phyloP scores from a whole-genome alignment of 108 stramenopile genomes.

The Craspedostauros australis region DNA sequence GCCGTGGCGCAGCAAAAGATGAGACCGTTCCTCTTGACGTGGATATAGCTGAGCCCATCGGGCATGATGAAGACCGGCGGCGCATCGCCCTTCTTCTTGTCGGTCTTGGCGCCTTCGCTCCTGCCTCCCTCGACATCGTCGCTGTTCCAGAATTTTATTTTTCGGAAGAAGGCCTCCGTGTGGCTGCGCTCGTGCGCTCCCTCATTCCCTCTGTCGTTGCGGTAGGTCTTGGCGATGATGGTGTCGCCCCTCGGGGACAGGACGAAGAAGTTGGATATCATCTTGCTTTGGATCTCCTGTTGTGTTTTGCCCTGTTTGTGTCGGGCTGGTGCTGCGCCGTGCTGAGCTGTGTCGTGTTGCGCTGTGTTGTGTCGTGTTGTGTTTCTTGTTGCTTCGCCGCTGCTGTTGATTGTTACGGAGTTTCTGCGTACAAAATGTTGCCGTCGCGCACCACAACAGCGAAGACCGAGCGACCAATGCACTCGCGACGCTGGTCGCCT shows the following conservation, averaged over 20 bases:
- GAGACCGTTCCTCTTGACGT: slow-evolving; percentile 93
- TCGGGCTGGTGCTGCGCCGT: too few relatives aligned
- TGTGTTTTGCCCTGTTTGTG: too few relatives aligned
- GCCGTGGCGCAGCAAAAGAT: slow-evolving; percentile 95
- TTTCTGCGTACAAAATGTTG: too few relatives aligned
- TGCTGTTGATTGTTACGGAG: too few relatives aligned
- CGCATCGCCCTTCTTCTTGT: slow-evolving; percentile 54
- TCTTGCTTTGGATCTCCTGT: too few relatives aligned
- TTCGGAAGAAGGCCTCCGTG: slow-evolving; percentile 95
- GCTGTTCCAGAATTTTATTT: slow-evolving; percentile 95
- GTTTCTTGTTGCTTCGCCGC: too few relatives aligned
- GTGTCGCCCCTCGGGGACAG: slow-evolving; percentile 98
- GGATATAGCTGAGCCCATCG: slow-evolving; percentile 91
- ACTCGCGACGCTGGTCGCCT: too few relatives aligned
- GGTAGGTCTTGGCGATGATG: slow-evolving; percentile 93
- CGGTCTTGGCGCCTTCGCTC: not conserved
- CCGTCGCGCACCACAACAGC: too few relatives aligned
- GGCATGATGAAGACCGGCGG: slow-evolving; percentile 89
- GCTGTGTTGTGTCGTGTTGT: too few relatives aligned
- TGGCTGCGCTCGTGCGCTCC: slow-evolving; percentile 80
- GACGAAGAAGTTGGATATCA: slow-evolving; percentile 95
- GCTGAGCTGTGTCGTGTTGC: too few relatives aligned
- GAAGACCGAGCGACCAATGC: too few relatives aligned
- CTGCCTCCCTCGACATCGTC: slow-evolving; percentile 2
- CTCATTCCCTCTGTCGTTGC: slow-evolving; percentile 59